These are phyloP conservation scores for Russula brevipes DNA, from an alignment of 768 basidiomycete species.

Conservation along the genomic window DNA sequence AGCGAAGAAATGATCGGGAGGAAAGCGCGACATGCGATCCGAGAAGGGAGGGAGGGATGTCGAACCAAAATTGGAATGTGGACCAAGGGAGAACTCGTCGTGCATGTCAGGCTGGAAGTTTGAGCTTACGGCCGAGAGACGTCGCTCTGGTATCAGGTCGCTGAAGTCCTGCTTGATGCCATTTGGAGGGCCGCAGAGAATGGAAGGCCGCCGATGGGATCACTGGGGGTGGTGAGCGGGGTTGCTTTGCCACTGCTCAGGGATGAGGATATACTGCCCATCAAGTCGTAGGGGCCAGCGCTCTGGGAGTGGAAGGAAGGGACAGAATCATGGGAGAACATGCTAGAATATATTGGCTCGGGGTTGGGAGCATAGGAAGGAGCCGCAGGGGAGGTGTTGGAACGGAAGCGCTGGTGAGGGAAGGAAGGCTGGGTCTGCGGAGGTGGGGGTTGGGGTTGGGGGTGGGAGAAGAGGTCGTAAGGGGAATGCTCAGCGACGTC, in stretches of 20 bases:
- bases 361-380: conserved; percentile 49
- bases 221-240: conserved; percentile 66
- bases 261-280: conserved; percentile 56
- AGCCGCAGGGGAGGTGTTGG: conserved; percentile 66
- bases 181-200: conserved; percentile 43
- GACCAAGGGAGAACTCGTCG: conserved; percentile 54
- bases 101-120: conserved; percentile 55
- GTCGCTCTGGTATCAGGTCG: conserved; percentile 58
- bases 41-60: conserved; percentile 44
- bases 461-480: conserved; percentile 61
- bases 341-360: conserved; percentile 55
- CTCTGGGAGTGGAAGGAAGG: conserved; percentile 52
- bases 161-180: conserved; percentile 48
- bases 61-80: conserved; percentile 42
- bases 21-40: conserved; percentile 52
- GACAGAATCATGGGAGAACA: conserved; percentile 55
- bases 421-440: conserved; percentile 35
- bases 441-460: conserved; percentile 17
- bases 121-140: conserved; percentile 42
- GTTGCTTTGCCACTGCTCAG: conserved; percentile 70
- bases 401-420: conserved; percentile 57
- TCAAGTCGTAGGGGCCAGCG: conserved; percentile 58
- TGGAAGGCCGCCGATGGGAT: conserved; percentile 51
- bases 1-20: conserved; percentile 48
- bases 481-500: conserved; percentile 52